Evolutionary conservation across 768 basidiomycete species (phyloP), one percentile per base, ranked within the genome.

Genomic region (Kwoniella dendrophila): DNA sequence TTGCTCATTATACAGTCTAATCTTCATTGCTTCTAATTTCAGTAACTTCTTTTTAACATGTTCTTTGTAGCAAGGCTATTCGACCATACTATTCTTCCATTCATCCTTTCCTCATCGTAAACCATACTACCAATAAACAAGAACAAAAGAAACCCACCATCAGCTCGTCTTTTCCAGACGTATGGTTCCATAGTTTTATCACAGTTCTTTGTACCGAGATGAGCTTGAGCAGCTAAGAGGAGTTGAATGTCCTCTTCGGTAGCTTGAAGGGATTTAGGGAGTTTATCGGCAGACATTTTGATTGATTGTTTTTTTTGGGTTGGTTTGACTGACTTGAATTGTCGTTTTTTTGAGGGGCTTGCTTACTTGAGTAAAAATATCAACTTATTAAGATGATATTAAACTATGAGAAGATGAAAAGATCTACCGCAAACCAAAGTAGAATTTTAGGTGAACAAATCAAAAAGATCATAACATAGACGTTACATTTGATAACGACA

Each of bases 121-220:
- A 4, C 11, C 50, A 29, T 14, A n/a, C 16, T 30, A 26, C 33
- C 36, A n/a, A 38, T 27, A 52, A 30, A 34, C 24, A 11, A 49
- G n/a, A 29, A 12, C 18, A 24, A 20, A n/a, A 22, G 36, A 62
- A 18, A 63, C 90, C 80, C 74, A 94, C 96, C 96, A 82, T 99
- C 96, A 66, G 87, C 80, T 78, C 96, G 86, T 80, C 95, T 84
- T 84, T 94, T 98, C 88, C 88, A 98, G 82, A 99, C 91, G 81
- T 99, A 99, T 57, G 90, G 85, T 77, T 89, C 87, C 96, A 99
- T 99, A 81, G 93, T 90, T 87, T 93, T 96, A 81, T 98, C 95
- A 84, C 93, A 95, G 83, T 97, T 96, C 89, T 98, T 98, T 70
- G 89, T 92, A 79, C 94, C 95, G 68, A 98, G 89, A 80, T 97